Percentiles rank a stretch among this genome's conserved stretches.
phyloP scores from a whole-genome alignment of 2,329 filamentous ascomycete species.

The Neofusicoccum parvum region DNA sequence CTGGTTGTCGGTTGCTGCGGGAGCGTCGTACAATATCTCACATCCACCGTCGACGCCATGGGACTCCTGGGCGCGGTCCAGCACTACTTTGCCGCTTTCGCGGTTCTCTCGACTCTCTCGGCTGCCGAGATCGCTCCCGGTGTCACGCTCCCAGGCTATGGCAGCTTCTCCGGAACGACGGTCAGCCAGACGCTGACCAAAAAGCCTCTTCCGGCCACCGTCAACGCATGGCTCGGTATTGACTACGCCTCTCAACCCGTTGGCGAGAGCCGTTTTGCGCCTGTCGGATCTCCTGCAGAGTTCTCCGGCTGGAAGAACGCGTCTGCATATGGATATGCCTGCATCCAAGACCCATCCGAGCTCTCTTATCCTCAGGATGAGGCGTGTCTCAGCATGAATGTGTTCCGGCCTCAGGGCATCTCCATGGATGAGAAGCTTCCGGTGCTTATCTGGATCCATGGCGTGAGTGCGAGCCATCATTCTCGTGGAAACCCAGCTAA shows the following conservation, averaged over 20 bases:
- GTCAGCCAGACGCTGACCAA: slow-evolving; percentile 40
- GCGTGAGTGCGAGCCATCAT: neutral
- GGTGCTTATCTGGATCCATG: slow-evolving; percentile 16
- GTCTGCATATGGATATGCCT: neutral
- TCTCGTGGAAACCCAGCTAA: neutral
- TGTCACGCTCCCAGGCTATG: slow-evolving; percentile 43
- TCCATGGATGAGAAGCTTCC: slow-evolving; percentile 5
- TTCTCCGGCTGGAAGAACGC: slow-evolving; percentile 47
- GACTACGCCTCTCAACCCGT: slow-evolving; percentile 49
- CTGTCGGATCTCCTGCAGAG: slow-evolving; percentile 43
- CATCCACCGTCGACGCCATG: neutral
- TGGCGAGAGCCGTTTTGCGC: slow-evolving; percentile 45
- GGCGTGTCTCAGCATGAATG: slow-evolving; percentile 30
- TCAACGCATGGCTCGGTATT: slow-evolving; percentile 54
- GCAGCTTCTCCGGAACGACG: slow-evolving; percentile 43
- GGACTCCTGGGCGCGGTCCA: neutral
- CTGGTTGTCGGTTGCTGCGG: neutral
- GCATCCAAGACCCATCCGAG: slow-evolving; percentile 16
- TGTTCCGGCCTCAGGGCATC: slow-evolving; percentile 14
- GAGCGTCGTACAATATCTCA: neutral
- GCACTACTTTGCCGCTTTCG: slow-evolving; percentile 5
- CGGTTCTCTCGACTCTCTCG: slow-evolving; percentile 1
- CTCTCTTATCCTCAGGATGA: slow-evolving; percentile 2
- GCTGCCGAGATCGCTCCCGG: neutral
- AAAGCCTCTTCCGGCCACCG: slow-evolving; percentile 33